Evolutionary conservation across 1,284 basidiomycete species (phyloP).

Genomic region (Inonotus obliquus): DNA sequence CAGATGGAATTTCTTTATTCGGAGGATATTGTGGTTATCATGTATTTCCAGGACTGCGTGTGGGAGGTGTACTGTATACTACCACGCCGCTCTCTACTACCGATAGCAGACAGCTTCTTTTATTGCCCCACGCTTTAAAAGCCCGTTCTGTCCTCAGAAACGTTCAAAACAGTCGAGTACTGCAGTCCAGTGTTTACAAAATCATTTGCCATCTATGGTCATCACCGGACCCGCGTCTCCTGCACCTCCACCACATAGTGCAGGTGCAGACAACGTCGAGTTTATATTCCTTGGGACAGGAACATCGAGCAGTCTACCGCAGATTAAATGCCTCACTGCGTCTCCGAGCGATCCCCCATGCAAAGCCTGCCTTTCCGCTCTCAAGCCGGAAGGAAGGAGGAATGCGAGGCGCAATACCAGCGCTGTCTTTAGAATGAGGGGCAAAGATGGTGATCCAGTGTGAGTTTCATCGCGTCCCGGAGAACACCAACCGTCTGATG

Average conservation of each 20-base stretch:
- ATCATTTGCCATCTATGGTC: conserved; percentile 1
- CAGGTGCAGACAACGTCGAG: conserved; percentile 31
- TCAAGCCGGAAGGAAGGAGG: conserved; percentile 61
- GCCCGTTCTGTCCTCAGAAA: neutral
- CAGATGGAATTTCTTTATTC: neutral
- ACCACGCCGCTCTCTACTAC: neutral
- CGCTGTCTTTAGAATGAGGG: conserved; percentile 51
- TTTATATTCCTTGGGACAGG: conserved; percentile 73
- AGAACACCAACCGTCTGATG: neutral
- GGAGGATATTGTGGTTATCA: neutral
- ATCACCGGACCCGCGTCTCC: neutral
- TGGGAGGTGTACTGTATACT: neutral
- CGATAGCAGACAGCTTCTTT: neutral
- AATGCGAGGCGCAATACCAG: conserved; percentile 77
- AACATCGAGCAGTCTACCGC: conserved; percentile 64
- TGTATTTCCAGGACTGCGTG: neutral
- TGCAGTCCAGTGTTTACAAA: neutral
- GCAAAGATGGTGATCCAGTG: conserved; percentile 46
- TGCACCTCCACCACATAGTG: neutral
- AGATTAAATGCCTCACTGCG: conserved; percentile 61
- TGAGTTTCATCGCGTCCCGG: conserved; percentile 32
- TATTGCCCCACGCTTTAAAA: neutral
- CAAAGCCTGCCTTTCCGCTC: conserved; percentile 62
- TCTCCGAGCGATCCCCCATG: conserved; percentile 46
- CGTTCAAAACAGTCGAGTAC: neutral